Base-by-base conservation (phyloP, 2,329 filamentous ascomycete genomes). In the Paraphaeosphaeria sporulosa region DNA sequence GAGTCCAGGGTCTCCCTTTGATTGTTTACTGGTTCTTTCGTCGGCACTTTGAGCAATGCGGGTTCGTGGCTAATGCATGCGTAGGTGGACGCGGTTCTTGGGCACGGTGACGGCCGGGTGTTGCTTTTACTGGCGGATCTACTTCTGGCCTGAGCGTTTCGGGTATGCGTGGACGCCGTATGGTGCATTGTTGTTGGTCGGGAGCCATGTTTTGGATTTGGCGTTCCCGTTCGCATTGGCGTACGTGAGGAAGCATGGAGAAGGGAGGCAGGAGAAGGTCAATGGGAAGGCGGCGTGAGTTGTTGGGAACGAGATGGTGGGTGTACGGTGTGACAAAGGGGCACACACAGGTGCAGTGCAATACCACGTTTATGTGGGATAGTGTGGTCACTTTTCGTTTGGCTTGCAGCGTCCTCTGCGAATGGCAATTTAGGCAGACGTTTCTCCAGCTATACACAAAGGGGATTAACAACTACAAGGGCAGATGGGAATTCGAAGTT, bases 271-370 rank as follows among this genome's bases (percentile, higher is more conserved):
- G 47, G 47, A 13, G 27, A 50, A 25, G 47, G 23, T 50, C 38
- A 40, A 40, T n/a, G 38, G 38, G 6, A 50, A 36, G 47, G 25
- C 51, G 80, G 76, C 43, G 19, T 46, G 43, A 46, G 43, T 21
- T 8, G n/a, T 25, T 46, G 38, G n/a, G 9, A 15, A n/a, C 4
- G 38, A 40, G 38, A 17, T 8, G 38, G 15, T n/a, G 7, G 17
- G 13, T n/a, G 38, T n/a, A n/a, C 2, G n/a, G n/a, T 40, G 38
- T 40, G 9, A 15, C 13, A n/a, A 3, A 4, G 17, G 6, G 8
- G 30, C 4, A 17, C 2, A 40, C 3, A 40, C 36, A 15, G 17
- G 2, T 17, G 17, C 36, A 17, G 13, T 40, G 15, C 38, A 17
- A n/a, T n/a, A 9, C 17, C 17, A 40, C 7, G 38, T 19, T 40